Base-by-base conservation (phyloP, 2,329 filamentous ascomycete species). In the Anthostomella pinea region DNA sequence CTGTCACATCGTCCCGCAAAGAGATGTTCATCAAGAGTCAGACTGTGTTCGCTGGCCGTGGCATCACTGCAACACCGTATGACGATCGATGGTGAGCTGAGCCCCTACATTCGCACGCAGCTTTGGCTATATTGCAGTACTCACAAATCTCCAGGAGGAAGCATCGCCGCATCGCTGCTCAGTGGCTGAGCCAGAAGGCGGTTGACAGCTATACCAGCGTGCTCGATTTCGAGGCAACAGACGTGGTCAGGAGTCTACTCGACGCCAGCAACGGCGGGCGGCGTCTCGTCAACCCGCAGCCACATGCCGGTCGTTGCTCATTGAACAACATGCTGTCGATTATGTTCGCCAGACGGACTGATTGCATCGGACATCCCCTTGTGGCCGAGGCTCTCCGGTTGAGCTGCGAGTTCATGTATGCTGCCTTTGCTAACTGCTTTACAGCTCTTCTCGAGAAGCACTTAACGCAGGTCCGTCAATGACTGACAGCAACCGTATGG, bases 21-120 rank as follows among this genome's bases (percentile, higher is more conserved):
- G 37, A 40, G 13, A 43, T 43, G 41, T 43, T 39, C 23, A 38
- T 43, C 33, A 39, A 43, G 26, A 40, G 41, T 20, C 37, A 33
- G n/a, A 33, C 30, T 10, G 28, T 43, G 6, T 40, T 43, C 4
- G 25, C 25, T n/a, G 41, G 33, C 14, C 37, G 41, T 5, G 41
- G 41, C 5, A 37, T 43, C 14, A 43, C 41, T 13, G 24, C 36
- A 5, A 43, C 41, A 4, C 36, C 37, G 8, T 39, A 43, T 15
- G 37, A 40, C 21, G 36, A 32, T 27, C 29, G 23, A 5, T 43
- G 39, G 28, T 31, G 8, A 14, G 8, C 11, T 14, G 8, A n/a
- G 17, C 6, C 8, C 8, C n/a, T 19, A n/a, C n/a, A n/a, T n/a
- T n/a, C n/a, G n/a, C n/a, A n/a, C n/a, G n/a, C n/a, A n/a, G n/a